These are phyloP conservation scores for Paragyromitra xinjiangensis DNA, from an alignment of 495 filamentous ascomycete species.

Conservation along the genomic window DNA sequence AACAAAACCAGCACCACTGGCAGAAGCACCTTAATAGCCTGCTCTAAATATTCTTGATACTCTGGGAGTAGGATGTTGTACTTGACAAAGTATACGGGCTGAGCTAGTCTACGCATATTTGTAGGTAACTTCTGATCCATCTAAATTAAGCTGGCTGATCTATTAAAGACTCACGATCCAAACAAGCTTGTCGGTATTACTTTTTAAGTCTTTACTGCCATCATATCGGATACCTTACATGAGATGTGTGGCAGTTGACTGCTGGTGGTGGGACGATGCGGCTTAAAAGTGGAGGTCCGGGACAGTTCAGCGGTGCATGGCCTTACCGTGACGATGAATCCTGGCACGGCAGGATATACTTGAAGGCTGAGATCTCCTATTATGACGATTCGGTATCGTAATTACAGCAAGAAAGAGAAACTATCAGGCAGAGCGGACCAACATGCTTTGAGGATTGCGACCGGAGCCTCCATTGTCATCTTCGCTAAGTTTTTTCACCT, in stretches of 20 bases:
- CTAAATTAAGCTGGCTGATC: slow-evolving; percentile 19
- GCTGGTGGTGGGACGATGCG: slow-evolving; percentile 36
- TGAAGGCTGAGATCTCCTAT: slow-evolving; percentile 14
- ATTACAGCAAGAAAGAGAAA: slow-evolving; percentile 17
- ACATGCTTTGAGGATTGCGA: neutral
- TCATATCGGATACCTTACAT: slow-evolving; percentile 32
- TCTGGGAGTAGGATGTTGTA: slow-evolving; percentile 4
- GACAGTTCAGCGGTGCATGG: slow-evolving; percentile 41
- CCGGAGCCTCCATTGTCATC: slow-evolving; percentile 3
- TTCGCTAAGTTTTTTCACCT: slow-evolving; percentile 9
- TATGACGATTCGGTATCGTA: slow-evolving; percentile 27
- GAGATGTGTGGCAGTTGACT: slow-evolving; percentile 33
- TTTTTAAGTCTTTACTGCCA: slow-evolving; percentile 22
- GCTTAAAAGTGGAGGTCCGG: slow-evolving; percentile 36
- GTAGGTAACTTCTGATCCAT: neutral
- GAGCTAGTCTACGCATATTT: neutral
- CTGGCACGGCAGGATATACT: slow-evolving; percentile 19
- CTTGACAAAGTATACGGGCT: neutral
- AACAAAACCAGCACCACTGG: neutral
- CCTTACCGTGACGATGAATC: slow-evolving; percentile 34
- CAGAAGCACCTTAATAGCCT: neutral
- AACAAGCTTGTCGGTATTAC: slow-evolving; percentile 29
- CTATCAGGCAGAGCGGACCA: neutral
- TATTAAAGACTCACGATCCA: neutral
- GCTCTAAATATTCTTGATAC: neutral